A percentile compares a stretch with the other conserved stretches of the same genome.
Conservation (phyloP, 1,284 basidiomycete genomes). For the Ceratobasidium sp. region DNA sequence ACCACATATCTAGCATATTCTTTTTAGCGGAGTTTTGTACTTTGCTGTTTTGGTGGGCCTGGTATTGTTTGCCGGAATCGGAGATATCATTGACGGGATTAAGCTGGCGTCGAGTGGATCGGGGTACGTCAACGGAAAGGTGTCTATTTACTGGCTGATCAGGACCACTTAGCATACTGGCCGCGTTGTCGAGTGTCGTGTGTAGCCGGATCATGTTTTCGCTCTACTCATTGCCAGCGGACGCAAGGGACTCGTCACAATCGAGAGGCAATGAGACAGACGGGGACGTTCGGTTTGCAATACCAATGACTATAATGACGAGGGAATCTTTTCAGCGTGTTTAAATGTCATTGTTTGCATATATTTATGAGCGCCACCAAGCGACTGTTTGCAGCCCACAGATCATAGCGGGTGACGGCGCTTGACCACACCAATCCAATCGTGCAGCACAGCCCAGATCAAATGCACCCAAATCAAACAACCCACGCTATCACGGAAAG, state of each 20-base stretch:
- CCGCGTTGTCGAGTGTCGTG: conserved; percentile 6
- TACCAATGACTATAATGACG: background rate
- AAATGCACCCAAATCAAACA: too few relatives aligned
- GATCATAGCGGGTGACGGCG: too few relatives aligned
- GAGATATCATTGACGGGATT: background rate
- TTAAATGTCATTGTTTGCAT: too few relatives aligned
- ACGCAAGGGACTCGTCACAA: too few relatives aligned
- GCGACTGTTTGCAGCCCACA: too few relatives aligned
- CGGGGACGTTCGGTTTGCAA: too few relatives aligned
- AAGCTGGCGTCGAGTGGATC: conserved; percentile 27
- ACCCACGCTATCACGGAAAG: too few relatives aligned
- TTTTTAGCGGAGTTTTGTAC: background rate
- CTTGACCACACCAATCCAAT: too few relatives aligned
- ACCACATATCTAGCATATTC: background rate
- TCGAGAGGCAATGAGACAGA: too few relatives aligned
- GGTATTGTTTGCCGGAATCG: conserved; percentile 2
- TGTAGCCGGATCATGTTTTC: conserved; percentile 30
- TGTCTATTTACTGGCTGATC: background rate
- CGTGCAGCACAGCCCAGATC: too few relatives aligned
- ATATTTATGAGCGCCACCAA: background rate
- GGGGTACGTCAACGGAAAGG: background rate
- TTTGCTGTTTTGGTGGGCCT: background rate
- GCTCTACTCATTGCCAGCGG: background rate
- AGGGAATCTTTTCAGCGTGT: background rate
- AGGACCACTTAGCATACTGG: background rate